Base-by-base conservation (phyloP, 1,284 basidiomycete species). In the Ustilago bromivora region DNA sequence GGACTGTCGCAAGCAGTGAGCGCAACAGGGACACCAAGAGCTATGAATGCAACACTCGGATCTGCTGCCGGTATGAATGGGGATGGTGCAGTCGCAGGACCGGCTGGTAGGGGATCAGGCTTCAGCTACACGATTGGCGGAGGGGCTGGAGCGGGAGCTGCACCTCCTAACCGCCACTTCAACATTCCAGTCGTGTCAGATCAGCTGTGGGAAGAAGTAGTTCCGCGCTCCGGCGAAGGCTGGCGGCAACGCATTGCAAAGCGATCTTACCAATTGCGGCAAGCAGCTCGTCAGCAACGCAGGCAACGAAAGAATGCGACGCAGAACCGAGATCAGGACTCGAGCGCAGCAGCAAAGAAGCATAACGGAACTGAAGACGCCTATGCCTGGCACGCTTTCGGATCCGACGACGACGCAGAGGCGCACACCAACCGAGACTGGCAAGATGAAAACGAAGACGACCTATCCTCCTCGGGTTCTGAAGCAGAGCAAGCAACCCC, bases 131-230 rank as follows among this genome's bases (percentile, higher is more conserved):
- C 60, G 3, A 72, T 73, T 36, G 57, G 57, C 6, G 70, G 66
- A n/a, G 58, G 58, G 9, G 49, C 47, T 2, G 60, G 49, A 7
- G 49, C 64, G 2, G 52, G 34, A 23, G 34, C 55, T 11, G 54
- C 59, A 4, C 57, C 66, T 19, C 75, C 70, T 2, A 72, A 72
- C 28, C 66, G 66, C 54, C 57, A 51, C 40, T 62, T 75, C 51
- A 75, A 71, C 54, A 71, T 78, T 19, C 69, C 76, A 4, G 43
- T 65, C 5, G 61, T 78, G 2, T 75, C 76, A 52, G 68, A 78
- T 40, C 71, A 78, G 63, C 63, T 78, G 35, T 78, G 76, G 76
- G 71, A 78, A 35, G 76, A 78, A 40, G 66, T 78, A 2, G 71
- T 78, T 19, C 76, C 76, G 4, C 64, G 68, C 9, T 73, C 70